Percentiles rank a stretch among this genome's conserved stretches.
phyloP scores from a whole-genome alignment of 768 basidiomycete species.

The Tricholoma sp. region DNA sequence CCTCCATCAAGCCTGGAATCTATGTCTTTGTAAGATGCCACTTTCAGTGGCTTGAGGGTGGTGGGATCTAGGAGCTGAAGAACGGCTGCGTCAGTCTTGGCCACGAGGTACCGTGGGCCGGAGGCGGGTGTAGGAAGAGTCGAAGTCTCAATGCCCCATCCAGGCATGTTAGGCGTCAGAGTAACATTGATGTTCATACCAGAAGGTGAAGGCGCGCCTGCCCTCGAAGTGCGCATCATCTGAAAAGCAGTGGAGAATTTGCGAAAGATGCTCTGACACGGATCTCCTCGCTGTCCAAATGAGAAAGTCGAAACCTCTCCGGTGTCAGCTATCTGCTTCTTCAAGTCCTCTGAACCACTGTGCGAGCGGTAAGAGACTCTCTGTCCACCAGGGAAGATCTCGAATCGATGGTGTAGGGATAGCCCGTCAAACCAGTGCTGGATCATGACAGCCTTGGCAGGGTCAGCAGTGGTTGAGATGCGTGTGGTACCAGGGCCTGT shows the following conservation, averaged over 20 bases:
- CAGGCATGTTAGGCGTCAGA: background rate
- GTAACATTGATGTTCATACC: background rate
- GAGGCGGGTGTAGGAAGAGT: too few species aligned
- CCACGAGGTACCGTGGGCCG: background rate
- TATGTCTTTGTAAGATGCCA: background rate
- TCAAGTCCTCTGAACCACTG: background rate
- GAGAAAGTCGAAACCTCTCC: background rate
- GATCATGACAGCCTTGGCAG: background rate
- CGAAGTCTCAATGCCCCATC: background rate
- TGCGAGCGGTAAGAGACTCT: background rate
- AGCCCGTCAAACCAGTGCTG: background rate
- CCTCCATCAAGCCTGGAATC: background rate
- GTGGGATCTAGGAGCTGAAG: background rate
- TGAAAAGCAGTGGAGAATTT: background rate
- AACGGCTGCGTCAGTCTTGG: background rate
- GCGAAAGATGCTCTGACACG: background rate
- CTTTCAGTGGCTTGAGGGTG: background rate
- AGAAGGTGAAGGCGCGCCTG: background rate
- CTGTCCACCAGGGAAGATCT: background rate
- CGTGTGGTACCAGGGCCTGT: background rate
- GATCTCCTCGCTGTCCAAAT: background rate
- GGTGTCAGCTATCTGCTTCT: background rate
- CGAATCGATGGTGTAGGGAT: background rate
- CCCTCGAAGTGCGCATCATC: background rate
- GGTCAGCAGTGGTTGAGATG: background rate